Percentiles rank a stretch among this genome's conserved stretches.
These are phyloP conservation scores for Ustilago xerochloae DNA, from an alignment of 1,284 basidiomycete species.

Conservation along the genomic window DNA sequence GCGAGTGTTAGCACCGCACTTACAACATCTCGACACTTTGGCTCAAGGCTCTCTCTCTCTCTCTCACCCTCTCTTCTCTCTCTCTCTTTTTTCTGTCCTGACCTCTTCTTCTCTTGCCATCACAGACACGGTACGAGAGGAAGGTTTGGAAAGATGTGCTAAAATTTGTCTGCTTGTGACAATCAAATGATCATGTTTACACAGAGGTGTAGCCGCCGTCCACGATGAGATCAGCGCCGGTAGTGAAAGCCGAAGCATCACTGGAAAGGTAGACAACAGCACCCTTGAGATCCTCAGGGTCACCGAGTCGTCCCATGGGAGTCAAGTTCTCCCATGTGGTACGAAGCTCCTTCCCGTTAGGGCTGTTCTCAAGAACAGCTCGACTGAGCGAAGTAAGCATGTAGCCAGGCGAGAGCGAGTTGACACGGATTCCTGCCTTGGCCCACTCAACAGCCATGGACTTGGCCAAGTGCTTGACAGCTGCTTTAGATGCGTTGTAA, in stretches of 20 bases:
- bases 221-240: constrained; percentile 82
- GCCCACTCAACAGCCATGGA: constrained; percentile 91
- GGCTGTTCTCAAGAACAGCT: constrained; percentile 42
- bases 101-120: too few species aligned
- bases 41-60: too few species aligned
- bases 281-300: constrained; percentile 71
- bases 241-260: constrained; percentile 86
- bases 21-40: too few species aligned
- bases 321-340: constrained; percentile 88
- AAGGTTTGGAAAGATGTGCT: background rate
- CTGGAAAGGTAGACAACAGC: constrained; percentile 85
- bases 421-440: constrained; percentile 83
- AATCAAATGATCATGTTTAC: constrained; percentile 16
- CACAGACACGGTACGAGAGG: background rate
- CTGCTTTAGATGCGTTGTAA: constrained; percentile 86
- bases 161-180: background rate
- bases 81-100: too few species aligned
- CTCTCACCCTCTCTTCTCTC: too few species aligned
- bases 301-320: constrained; percentile 77
- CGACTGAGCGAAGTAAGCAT: constrained; percentile 81
- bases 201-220: constrained; percentile 79
- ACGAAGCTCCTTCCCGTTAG: constrained; percentile 70
- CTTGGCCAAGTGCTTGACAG: constrained; percentile 87
- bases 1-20: too few species aligned
- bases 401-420: constrained; percentile 70